Evolutionary conservation across 2,329 filamentous ascomycete species (phyloP).

Genomic region (Blastomyces percursus): DNA sequence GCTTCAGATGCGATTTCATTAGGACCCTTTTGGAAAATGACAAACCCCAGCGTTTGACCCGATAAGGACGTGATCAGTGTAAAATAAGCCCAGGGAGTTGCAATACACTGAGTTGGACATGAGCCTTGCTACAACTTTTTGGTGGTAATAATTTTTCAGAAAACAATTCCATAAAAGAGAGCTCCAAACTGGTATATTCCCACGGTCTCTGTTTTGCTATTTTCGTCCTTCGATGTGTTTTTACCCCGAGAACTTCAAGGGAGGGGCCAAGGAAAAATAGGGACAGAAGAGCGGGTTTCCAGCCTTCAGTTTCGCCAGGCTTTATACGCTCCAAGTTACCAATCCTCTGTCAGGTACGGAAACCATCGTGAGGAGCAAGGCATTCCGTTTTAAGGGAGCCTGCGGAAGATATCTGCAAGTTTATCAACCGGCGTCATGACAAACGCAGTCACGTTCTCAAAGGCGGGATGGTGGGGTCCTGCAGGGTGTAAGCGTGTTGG

Average conservation of each 20-base stretch:
- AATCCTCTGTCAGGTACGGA: not conserved
- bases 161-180: not conserved
- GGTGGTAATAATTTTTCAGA: not conserved
- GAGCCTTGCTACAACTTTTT: not conserved
- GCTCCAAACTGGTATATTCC: not conserved
- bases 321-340: not conserved
- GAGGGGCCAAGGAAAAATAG: not conserved
- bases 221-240: too few relatives aligned
- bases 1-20: not conserved
- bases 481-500: conserved; percentile 40
- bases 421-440: conserved; percentile 46
- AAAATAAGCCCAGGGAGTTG: not conserved
- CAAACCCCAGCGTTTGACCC: not conserved
- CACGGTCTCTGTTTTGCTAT: not conserved
- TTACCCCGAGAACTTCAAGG: not conserved
- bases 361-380: not conserved
- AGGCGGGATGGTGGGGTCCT: conserved; percentile 42
- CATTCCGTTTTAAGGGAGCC: conserved; percentile 32
- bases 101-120: not conserved
- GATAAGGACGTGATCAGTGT: not conserved
- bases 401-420: conserved; percentile 42
- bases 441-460: conserved; percentile 45
- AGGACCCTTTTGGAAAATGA: not conserved
- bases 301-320: not conserved
- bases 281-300: not conserved